Percentiles rank a stretch among this genome's conserved stretches.
phyloP scores from a whole-genome alignment of 805 yeast genomes.

The Debaryomyces tyrocola region DNA sequence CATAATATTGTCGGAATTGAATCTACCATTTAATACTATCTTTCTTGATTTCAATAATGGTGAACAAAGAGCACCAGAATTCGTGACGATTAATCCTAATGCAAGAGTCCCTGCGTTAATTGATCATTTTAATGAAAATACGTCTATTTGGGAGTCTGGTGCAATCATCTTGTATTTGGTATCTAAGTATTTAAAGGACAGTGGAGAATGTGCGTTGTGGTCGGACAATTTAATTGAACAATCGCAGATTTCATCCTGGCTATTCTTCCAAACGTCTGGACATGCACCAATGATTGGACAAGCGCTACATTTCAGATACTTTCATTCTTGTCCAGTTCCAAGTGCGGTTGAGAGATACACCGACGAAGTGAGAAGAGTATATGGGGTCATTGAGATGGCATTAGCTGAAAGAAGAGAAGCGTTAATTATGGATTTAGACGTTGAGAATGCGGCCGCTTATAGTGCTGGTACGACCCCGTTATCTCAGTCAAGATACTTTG shows the following conservation, averaged over 20 bases:
- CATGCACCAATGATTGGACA: constrained; percentile 99
- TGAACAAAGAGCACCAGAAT: constrained; percentile 92
- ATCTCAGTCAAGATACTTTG: constrained; percentile 82
- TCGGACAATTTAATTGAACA: constrained; percentile 76
- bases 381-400: constrained; percentile 93
- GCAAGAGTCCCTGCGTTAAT: constrained; percentile 94
- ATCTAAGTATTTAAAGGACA: constrained; percentile 61
- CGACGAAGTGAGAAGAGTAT: constrained; percentile 89
- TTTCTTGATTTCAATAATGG: constrained; percentile 84
- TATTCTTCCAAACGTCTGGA: constrained; percentile 93
- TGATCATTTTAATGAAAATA: constrained; percentile 79
- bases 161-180: constrained; percentile 84
- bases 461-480: constrained; percentile 86
- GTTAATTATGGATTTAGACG: constrained; percentile 82
- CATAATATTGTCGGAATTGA: constrained; percentile 80
- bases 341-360: constrained; percentile 88
- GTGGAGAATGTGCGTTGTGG: constrained; percentile 74
- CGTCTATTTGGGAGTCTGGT: constrained; percentile 93
- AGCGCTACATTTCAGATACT: constrained; percentile 89
- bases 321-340: constrained; percentile 82
- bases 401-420: constrained; percentile 91
- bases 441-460: constrained; percentile 84
- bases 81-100: constrained; percentile 91
- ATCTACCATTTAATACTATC: constrained; percentile 74
- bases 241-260: constrained; percentile 82